A percentile compares a stretch with the other conserved stretches of the same genome.
phyloP scores from a whole-genome alignment of 352 stramenopile species.

The Pythium vanterpoolii region DNA sequence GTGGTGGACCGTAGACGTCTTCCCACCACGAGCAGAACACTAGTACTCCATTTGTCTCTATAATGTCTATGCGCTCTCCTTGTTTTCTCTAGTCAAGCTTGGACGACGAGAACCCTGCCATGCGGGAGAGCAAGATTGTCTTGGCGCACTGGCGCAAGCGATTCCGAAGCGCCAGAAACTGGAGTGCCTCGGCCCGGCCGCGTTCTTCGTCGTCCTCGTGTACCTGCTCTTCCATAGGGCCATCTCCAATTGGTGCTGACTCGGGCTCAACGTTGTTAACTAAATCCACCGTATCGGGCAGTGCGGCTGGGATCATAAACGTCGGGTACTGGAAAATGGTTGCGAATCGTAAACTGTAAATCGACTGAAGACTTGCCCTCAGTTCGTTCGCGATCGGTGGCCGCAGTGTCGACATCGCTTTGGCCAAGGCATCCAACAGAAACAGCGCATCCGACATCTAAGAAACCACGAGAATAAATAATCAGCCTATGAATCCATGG shows the following conservation, averaged over 20 bases:
- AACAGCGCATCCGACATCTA: constrained; percentile 24
- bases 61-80: not conserved
- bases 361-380: constrained; percentile 2
- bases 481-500: not conserved
- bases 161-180: constrained; percentile 24
- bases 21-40: not conserved
- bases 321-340: constrained; percentile 19
- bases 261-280: constrained; percentile 18
- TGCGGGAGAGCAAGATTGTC: constrained; percentile 13
- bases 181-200: constrained; percentile 16
- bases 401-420: constrained; percentile 9
- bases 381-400: constrained; percentile 6
- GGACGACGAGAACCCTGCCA: constrained; percentile 8
- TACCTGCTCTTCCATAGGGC: not conserved
- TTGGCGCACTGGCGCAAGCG: constrained; percentile 20
- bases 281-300: not conserved
- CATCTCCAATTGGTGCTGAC: not conserved
- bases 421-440: constrained; percentile 15
- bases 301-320: constrained; percentile 1
- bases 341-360: constrained; percentile 16
- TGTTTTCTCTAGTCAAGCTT: constrained; percentile 16
- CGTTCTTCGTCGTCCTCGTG: constrained; percentile 18
- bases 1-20: not conserved
- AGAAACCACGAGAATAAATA: not conserved
- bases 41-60: not conserved